Conservation (phyloP, 306 rosid species). For the Canavalia ensiformis region DNA sequence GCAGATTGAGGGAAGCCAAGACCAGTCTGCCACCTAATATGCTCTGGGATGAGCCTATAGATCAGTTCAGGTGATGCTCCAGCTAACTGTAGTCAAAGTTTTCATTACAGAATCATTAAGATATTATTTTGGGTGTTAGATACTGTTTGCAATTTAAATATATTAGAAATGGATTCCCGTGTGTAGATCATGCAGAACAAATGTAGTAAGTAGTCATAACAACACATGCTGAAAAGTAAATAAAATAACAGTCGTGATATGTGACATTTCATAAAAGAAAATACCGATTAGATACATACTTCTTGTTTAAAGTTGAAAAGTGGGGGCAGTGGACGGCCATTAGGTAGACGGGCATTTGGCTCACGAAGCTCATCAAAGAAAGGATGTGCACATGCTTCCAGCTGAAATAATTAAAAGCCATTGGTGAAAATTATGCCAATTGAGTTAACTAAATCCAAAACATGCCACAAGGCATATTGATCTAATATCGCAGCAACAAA, state of each 20-base stretch:
- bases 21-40: conserved; percentile 71
- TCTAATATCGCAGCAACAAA: background rate
- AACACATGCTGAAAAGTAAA: conserved; percentile 6
- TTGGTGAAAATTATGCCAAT: conserved; percentile 15
- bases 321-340: conserved; percentile 77
- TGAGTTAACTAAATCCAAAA: background rate
- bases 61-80: conserved; percentile 79
- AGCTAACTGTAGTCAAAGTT: conserved; percentile 60
- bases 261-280: background rate
- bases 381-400: conserved; percentile 89
- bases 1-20: conserved; percentile 59
- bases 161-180: background rate
- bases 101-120: conserved; percentile 19
- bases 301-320: conserved; percentile 88
- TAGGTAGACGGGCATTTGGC: conserved; percentile 79
- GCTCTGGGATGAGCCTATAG: conserved; percentile 84
- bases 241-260: background rate
- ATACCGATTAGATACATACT: conserved; percentile 56
- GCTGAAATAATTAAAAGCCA: conserved; percentile 58
- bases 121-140: background rate
- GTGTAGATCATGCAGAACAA: conserved; percentile 34
- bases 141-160: conserved; percentile 8
- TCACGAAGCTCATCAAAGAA: conserved; percentile 91
- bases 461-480: background rate
- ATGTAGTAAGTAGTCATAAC: background rate